These are phyloP conservation scores for Hygrocybe punicea DNA, from an alignment of 768 basidiomycete genomes.

Conservation along the genomic window DNA sequence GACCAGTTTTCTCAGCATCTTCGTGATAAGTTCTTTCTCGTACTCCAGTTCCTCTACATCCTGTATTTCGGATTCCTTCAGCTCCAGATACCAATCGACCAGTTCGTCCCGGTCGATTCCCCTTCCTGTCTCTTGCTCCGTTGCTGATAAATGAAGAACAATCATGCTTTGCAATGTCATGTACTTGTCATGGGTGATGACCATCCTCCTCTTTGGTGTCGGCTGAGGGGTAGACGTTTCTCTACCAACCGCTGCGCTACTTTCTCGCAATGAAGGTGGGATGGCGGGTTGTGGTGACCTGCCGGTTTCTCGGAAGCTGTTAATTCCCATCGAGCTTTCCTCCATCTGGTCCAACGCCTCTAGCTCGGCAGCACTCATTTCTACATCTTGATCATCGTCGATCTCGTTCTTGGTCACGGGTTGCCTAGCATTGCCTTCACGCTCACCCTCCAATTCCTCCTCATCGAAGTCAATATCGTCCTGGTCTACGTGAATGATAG, in stretches of 20 bases:
- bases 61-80: conserved; percentile 77
- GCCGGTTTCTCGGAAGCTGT: conserved; percentile 30
- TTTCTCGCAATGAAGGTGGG: conserved; percentile 42
- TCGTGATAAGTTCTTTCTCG: conserved; percentile 85
- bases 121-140: conserved; percentile 69
- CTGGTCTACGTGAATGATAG: conserved; percentile 99
- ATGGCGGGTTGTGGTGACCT: conserved; percentile 22
- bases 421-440: conserved; percentile 36
- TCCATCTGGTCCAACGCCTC: conserved; percentile 51
- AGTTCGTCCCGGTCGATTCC: conserved; percentile 89
- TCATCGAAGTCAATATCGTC: conserved; percentile 98
- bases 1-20: conserved; percentile 84
- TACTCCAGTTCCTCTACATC: conserved; percentile 86
- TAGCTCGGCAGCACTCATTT: conserved; percentile 61
- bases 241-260: conserved; percentile 37
- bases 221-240: conserved; percentile 36
- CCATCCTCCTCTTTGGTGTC: conserved; percentile 66
- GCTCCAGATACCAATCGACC: conserved; percentile 95
- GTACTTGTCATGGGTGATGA: conserved; percentile 96
- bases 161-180: conserved; percentile 85
- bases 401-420: conserved; percentile 32
- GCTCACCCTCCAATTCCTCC: conserved; percentile 67
- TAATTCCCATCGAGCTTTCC: conserved; percentile 44
- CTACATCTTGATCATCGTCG: conserved; percentile 53
- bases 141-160: conserved; percentile 73